Evolutionary conservation across 225 moss, liverwort and hornwort species (phyloP).

Genomic region (Physcomitrium patens): DNA sequence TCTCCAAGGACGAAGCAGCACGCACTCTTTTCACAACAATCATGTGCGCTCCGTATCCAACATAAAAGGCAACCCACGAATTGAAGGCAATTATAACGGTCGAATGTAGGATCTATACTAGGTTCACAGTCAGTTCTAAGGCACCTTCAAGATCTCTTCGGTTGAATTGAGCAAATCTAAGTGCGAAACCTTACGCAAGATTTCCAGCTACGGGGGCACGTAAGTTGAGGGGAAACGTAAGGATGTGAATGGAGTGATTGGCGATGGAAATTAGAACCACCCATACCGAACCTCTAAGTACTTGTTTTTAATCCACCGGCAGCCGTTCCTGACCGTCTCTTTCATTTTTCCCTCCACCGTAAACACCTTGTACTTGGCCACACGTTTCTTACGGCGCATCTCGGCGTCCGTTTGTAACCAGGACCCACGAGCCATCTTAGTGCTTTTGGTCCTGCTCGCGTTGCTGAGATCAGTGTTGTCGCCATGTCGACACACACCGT

Average conservation of each 20-base stretch:
- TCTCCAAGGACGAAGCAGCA: not conserved
- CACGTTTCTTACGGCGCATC: conserved; percentile 76
- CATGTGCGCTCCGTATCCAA: conserved; percentile 19
- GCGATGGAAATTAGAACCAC: conserved; percentile 53
- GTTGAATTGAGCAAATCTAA: conserved; percentile 17
- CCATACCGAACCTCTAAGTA: conserved; percentile 76
- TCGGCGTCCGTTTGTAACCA: conserved; percentile 62
- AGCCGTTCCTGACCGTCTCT: conserved; percentile 61
- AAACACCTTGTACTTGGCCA: conserved; percentile 75
- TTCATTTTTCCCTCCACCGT: conserved; percentile 73
- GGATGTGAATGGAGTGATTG: not conserved
- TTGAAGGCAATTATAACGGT: conserved; percentile 2
- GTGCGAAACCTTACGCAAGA: not conserved
- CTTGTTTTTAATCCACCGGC: conserved; percentile 82
- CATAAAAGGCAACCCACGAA: conserved; percentile 14
- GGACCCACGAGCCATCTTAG: conserved; percentile 36
- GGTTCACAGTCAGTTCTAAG: not conserved
- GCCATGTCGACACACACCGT: not conserved
- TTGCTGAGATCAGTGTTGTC: conserved; percentile 1
- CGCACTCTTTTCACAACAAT: conserved; percentile 19
- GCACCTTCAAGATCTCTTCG: conserved; percentile 5
- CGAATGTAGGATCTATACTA: conserved; percentile 10
- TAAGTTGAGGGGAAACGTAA: not conserved
- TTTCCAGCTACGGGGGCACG: not conserved
- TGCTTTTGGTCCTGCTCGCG: conserved; percentile 28